A percentile compares a stretch with the other conserved stretches of the same genome.
Conservation (phyloP, 1,284 basidiomycete genomes). For the Meira nashicola region DNA sequence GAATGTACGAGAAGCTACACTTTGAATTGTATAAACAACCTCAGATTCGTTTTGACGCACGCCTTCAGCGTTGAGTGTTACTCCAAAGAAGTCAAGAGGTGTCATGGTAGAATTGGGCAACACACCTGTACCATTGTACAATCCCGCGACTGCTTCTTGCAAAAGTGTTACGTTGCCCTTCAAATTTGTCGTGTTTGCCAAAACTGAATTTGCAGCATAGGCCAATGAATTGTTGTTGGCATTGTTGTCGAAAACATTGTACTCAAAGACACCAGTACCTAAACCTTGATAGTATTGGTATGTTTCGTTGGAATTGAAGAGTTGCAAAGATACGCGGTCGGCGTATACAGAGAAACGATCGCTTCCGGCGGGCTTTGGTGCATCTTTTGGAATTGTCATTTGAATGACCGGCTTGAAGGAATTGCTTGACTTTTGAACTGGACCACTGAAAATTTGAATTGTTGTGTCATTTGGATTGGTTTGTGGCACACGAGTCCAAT, state of each 20-base stretch:
- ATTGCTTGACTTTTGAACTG: slow-evolving; percentile 60
- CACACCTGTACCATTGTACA: slow-evolving; percentile 21
- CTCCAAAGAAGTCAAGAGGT: slow-evolving; percentile 63
- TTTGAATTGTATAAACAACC: slow-evolving; percentile 57
- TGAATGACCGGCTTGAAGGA: slow-evolving; percentile 33
- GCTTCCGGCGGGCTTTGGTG: slow-evolving; percentile 60
- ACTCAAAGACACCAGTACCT: slow-evolving; percentile 42
- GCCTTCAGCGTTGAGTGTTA: slow-evolving; percentile 58
- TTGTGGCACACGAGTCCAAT: slow-evolving; percentile 61
- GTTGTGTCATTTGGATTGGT: slow-evolving; percentile 65
- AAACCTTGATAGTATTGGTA: slow-evolving; percentile 19
- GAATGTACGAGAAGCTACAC: slow-evolving; percentile 59
- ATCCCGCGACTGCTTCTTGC: background rate
- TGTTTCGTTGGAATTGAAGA: slow-evolving; percentile 37
- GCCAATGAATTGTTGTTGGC: slow-evolving; percentile 11
- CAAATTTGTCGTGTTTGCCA: slow-evolving; percentile 24
- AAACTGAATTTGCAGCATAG: slow-evolving; percentile 24
- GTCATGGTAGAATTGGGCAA: slow-evolving; percentile 72
- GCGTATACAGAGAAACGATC: slow-evolving; percentile 72
- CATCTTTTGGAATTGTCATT: slow-evolving; percentile 36
- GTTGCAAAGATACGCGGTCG: slow-evolving; percentile 56
- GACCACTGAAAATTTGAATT: slow-evolving; percentile 71
- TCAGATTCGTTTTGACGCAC: slow-evolving; percentile 34
- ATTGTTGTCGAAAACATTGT: slow-evolving; percentile 32
- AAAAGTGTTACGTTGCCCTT: background rate